Percentiles rank a stretch among this genome's conserved stretches.
Evolutionary conservation across 768 basidiomycete species (phyloP).

Genomic region (Collybia nuda): DNA sequence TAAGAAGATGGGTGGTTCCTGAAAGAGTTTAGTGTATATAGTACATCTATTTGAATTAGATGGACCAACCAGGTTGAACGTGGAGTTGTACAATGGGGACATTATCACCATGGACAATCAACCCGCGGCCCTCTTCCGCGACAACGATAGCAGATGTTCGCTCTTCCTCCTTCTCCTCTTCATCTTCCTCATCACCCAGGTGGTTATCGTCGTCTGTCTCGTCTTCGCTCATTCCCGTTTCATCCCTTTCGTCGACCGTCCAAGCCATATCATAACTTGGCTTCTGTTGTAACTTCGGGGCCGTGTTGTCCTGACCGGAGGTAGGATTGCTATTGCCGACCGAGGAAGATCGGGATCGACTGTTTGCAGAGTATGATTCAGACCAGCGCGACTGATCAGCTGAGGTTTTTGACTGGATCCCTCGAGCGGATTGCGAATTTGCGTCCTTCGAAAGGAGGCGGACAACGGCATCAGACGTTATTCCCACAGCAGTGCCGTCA

Average conservation of each 20-base stretch:
- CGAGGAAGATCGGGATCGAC: conserved; percentile 73
- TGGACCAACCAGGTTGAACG: conserved; percentile 67
- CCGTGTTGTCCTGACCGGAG: conserved; percentile 38
- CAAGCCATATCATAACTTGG: conserved; percentile 78
- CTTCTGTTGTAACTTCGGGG: conserved; percentile 55
- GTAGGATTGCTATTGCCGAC: conserved; percentile 43
- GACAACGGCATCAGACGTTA: conserved; percentile 65
- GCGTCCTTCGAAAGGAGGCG: conserved; percentile 59
- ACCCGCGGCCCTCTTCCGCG: conserved; percentile 82
- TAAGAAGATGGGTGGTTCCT: conserved; percentile 94
- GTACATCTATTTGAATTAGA: conserved; percentile 2
- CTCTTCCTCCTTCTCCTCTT: conserved; percentile 59
- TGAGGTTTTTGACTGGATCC: conserved; percentile 45
- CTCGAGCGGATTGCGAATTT: conserved; percentile 37
- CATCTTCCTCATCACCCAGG: conserved; percentile 45
- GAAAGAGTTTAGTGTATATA: conserved; percentile 10
- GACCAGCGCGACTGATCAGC: conserved; percentile 74
- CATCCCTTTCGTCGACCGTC: conserved; percentile 62
- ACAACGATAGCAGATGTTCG: conserved; percentile 76
- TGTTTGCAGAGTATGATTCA: conserved; percentile 61
- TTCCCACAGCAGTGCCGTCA: conserved; percentile 52
- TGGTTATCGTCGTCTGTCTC: conserved; percentile 37
- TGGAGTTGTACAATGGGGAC: conserved; percentile 60
- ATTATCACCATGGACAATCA: conserved; percentile 75
- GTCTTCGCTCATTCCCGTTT: conserved; percentile 31